Base-by-base conservation (phyloP, 345 rosid species). In the Microthlaspi erraticum region DNA sequence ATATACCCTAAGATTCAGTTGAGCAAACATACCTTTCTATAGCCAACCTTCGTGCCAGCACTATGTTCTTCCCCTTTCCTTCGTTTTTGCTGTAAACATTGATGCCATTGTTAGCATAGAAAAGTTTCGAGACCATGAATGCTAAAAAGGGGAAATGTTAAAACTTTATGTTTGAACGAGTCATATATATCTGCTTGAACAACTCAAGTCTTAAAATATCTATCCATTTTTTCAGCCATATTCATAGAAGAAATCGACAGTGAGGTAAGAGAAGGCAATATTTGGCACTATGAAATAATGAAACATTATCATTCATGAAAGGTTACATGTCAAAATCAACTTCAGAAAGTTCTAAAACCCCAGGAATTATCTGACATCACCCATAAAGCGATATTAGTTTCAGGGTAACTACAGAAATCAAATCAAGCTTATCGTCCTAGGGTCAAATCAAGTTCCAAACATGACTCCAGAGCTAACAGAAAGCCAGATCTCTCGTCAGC, bases 11-110 rank as follows among this genome's bases (percentile, higher is more conserved):
- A 11, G 5, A 42, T 44, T 48, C 62, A 18, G 38, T 48, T 38
- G 19, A 12, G 29, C 43, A 57, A 68, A 10, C 79, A 57, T 82
- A 91, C 99, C 99, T 87, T 89, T 78, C 85, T 83, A 70, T 67
- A 76, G 79, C 70, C 78, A 54, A 72, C 57, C 77, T 83, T 91
- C 73, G 83, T 85, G 66, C 85, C 84, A 2, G 70, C n/a, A 65
- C 55, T 71, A 74, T 81, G 80, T 38, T 90, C 98, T 45, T 90
- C 96, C 45, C 86, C 79, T 84, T 93, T 93, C 78, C 96, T 88
- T 70, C 98, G 84, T 73, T 94, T 94, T 81, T 92, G 86, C 99
- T 91, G 87, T 41, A 62, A 65, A 76, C 41, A 44, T 7, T 17
- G 57, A 64, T 33, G 44, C 8, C 12, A 68, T 44, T 60, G 31